These are phyloP conservation scores for Meira nashicola DNA, from an alignment of 1,284 basidiomycete genomes.

Conservation along the genomic window DNA sequence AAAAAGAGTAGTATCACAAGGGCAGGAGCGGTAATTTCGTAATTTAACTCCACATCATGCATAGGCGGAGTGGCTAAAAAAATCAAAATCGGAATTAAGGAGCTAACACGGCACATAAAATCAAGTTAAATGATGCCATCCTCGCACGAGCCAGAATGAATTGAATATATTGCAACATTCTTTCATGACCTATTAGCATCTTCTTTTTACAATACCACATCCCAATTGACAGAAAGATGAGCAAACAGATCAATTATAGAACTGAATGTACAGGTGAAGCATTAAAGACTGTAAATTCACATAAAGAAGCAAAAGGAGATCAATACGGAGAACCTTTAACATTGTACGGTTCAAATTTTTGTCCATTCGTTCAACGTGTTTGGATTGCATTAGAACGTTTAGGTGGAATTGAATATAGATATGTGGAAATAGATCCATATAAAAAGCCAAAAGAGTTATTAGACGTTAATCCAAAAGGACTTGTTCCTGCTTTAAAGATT, in stretches of 20 bases:
- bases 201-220: too few relatives aligned
- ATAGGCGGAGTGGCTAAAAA: too few relatives aligned
- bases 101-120: too few relatives aligned
- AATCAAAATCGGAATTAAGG: too few relatives aligned
- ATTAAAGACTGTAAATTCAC: constrained; percentile 59
- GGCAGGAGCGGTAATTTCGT: too few relatives aligned
- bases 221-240: not conserved
- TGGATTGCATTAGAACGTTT: constrained; percentile 64
- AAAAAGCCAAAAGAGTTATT: constrained; percentile 72
- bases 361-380: constrained; percentile 67
- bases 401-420: constrained; percentile 17
- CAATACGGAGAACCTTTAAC: constrained; percentile 51
- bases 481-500: constrained; percentile 68
- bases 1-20: too few relatives aligned
- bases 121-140: too few relatives aligned
- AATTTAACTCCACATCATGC: too few relatives aligned
- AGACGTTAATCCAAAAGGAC: constrained; percentile 70
- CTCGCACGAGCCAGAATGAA: too few relatives aligned
- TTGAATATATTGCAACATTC: too few relatives aligned
- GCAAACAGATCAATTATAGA: constrained; percentile 12
- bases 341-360: constrained; percentile 67
- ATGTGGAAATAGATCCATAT: constrained; percentile 73
- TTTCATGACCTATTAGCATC: too few relatives aligned
- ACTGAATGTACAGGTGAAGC: constrained; percentile 62
- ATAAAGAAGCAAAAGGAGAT: constrained; percentile 27